Percentiles rank a stretch among this genome's conserved stretches.
phyloP scores from a whole-genome alignment of 208 protist genomes.

The Leptomonas seymouri region DNA sequence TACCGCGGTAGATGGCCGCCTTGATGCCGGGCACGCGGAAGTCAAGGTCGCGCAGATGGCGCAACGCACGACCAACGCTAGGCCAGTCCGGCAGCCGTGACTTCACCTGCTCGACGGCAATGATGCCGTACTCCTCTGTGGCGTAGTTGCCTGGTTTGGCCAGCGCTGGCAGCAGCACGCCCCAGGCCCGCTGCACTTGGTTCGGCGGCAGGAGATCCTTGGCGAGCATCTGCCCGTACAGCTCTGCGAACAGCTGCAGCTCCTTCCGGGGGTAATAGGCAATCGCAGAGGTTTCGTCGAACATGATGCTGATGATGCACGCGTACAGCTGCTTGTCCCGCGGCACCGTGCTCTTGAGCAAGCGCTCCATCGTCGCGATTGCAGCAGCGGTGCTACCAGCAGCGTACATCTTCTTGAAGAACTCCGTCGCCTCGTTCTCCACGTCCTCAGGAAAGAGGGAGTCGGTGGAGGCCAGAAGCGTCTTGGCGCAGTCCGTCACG shows the following conservation, averaged over 20 bases:
- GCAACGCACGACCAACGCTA: conserved; percentile 87
- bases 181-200: conserved; percentile 82
- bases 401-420: conserved; percentile 87
- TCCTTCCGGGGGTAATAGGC: conserved; percentile 78
- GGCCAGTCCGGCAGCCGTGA: conserved; percentile 96
- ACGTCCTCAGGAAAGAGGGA: conserved; percentile 85
- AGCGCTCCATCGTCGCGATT: conserved; percentile 59
- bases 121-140: conserved; percentile 96
- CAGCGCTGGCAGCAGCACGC: conserved; percentile 92
- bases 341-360: conserved; percentile 63
- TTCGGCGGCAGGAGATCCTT: conserved; percentile 68
- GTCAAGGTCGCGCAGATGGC: conserved; percentile 85
- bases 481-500: conserved; percentile 72
- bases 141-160: conserved; percentile 87
- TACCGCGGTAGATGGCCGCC: conserved; percentile 83
- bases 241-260: conserved; percentile 76
- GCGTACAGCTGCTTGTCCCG: conserved; percentile 86
- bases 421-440: conserved; percentile 80
- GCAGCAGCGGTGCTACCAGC: conserved; percentile 54
- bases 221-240: conserved; percentile 89
- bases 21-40: conserved; percentile 91
- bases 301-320: conserved; percentile 88
- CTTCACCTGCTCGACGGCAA: conserved; percentile 96
- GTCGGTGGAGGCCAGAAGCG: conserved; percentile 73
- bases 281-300: conserved; percentile 80